These are phyloP conservation scores for Boehmeria nivea DNA, from an alignment of 306 rosid genomes.

Conservation along the genomic window DNA sequence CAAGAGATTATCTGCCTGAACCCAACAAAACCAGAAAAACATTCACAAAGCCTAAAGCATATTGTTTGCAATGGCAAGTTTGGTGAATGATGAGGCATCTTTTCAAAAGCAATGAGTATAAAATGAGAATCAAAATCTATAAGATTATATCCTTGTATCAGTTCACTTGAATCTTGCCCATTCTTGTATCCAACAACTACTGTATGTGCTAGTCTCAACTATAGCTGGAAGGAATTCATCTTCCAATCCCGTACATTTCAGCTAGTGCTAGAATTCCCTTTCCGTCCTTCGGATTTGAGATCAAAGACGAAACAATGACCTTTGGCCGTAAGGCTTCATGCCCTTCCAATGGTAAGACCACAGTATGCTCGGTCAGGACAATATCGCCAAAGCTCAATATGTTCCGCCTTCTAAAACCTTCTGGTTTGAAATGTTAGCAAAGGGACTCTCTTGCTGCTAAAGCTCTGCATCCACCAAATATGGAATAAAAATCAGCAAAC, in stretches of 20 bases:
- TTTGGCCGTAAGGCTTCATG: background rate
- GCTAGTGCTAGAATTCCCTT: background rate
- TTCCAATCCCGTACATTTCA: background rate
- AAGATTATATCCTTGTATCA: background rate
- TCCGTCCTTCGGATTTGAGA: background rate
- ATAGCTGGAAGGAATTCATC: background rate
- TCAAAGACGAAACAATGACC: background rate
- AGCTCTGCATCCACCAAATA: constrained; percentile 48
- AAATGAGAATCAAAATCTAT: background rate
- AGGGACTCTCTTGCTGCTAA: constrained; percentile 53
- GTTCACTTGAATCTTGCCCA: background rate
- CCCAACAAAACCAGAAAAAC: constrained; percentile 1
- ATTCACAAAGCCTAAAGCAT: background rate
- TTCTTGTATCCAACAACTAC: constrained; percentile 8
- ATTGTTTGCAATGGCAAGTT: background rate
- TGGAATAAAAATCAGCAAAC: too few relatives aligned
- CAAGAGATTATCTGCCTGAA: background rate
- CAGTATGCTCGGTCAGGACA: background rate
- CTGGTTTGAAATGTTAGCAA: background rate
- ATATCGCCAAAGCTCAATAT: background rate
- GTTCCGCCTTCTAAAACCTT: constrained; percentile 1
- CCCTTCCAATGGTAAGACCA: background rate
- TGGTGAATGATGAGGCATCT: too few relatives aligned
- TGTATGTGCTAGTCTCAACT: background rate
- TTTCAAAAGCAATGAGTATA: background rate